These are phyloP conservation scores for Globisporangium cystogenes DNA, from an alignment of 352 stramenopile species.

Conservation along the genomic window DNA sequence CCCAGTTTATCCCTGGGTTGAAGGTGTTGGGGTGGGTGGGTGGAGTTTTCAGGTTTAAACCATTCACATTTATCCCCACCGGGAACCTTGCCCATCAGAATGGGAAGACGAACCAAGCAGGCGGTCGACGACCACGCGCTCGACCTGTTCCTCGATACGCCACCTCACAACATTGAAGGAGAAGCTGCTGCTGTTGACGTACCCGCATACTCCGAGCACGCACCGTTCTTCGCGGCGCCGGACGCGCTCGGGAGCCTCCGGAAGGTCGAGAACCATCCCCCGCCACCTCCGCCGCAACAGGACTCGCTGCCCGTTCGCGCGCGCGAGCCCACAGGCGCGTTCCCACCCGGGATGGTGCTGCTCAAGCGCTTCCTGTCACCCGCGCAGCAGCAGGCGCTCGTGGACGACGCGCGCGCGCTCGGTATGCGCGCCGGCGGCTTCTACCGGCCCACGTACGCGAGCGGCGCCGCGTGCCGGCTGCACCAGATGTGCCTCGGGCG, in stretches of 20 bases:
- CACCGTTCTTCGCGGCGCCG: slow-evolving; percentile 5
- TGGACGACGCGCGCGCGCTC: slow-evolving; percentile 40
- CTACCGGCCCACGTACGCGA: slow-evolving; percentile 67
- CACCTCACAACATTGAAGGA: not conserved
- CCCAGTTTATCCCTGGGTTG: too few relatives aligned
- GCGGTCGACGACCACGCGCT: slow-evolving; percentile 54
- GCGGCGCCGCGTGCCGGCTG: slow-evolving; percentile 62
- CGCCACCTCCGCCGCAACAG: too few relatives aligned
- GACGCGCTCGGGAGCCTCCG: slow-evolving; percentile 3
- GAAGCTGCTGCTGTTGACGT: slow-evolving; percentile 2
- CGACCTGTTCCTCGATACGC: slow-evolving; percentile 43
- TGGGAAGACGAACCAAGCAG: slow-evolving; percentile 35
- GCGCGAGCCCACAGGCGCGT: slow-evolving; percentile 8
- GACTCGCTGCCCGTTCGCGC: too few relatives aligned
- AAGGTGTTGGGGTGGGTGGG: too few relatives aligned
- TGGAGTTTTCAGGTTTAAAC: too few relatives aligned
- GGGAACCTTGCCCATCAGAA: not conserved
- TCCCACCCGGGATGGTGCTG: slow-evolving; percentile 62
- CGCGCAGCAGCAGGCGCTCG: slow-evolving; percentile 48
- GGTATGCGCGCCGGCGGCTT: slow-evolving; percentile 40
- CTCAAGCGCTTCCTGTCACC: slow-evolving; percentile 47
- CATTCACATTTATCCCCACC: too few relatives aligned
- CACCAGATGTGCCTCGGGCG: slow-evolving; percentile 69
- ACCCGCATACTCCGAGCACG: not conserved
- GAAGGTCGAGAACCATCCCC: not conserved